A percentile compares a stretch with the other conserved stretches of the same genome.
These are phyloP conservation scores for Cytospora chrysosperma DNA, from an alignment of 2,329 filamentous ascomycete genomes.

Conservation along the genomic window DNA sequence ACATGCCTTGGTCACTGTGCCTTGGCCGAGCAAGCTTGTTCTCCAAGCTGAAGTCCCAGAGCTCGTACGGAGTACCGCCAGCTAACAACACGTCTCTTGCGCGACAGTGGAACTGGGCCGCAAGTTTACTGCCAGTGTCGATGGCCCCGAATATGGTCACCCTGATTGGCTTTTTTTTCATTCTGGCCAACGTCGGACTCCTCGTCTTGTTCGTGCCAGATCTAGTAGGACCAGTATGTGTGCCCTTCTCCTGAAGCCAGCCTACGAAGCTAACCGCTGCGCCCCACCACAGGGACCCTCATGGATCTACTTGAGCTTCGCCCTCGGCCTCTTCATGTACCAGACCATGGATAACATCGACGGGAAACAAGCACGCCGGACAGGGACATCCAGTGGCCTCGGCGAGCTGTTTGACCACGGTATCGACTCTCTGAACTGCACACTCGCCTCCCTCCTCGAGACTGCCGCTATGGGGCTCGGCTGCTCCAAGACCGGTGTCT, in stretches of 20 bases:
- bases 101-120: conserved; percentile 90
- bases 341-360: conserved; percentile 99
- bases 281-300: conserved; percentile 63
- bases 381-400: conserved; percentile 89
- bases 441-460: conserved; percentile 84
- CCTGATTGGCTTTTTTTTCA: conserved; percentile 90
- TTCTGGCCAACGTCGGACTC: conserved; percentile 75
- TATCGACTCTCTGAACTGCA: conserved; percentile 97
- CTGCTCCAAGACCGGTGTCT: conserved; percentile 78
- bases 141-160: conserved; percentile 98
- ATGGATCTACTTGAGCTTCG: conserved; percentile 96
- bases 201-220: conserved; percentile 84
- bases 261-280: conserved; percentile 18
- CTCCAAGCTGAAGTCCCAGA: conserved; percentile 10
- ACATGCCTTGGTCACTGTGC: conserved; percentile 17
- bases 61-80: conserved; percentile 7
- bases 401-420: conserved; percentile 98
- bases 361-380: conserved; percentile 93
- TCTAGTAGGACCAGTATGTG: conserved; percentile 78
- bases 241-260: conserved; percentile 9
- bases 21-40: conserved; percentile 11
- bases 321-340: conserved; percentile 95
- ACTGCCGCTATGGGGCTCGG: conserved; percentile 92
- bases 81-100: conserved; percentile 24
- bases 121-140: conserved; percentile 91